Evolutionary conservation across 495 filamentous ascomycete species (phyloP).

Genomic region (Pyrenopolyporus hunteri): DNA sequence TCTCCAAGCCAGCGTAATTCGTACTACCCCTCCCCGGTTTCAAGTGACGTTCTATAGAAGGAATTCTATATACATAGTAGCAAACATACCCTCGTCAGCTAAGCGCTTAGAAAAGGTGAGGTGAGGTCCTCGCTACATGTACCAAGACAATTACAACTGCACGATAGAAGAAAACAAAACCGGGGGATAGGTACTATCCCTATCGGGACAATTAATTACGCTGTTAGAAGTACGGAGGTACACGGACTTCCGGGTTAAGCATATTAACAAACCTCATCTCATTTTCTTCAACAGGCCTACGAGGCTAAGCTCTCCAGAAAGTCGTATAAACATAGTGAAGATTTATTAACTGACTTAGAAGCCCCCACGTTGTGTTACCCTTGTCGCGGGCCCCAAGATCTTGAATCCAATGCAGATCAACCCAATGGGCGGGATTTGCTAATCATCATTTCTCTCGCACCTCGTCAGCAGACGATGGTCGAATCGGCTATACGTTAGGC

Average conservation of each 20-base stretch:
- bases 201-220: no score
- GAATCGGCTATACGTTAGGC: constrained; percentile 5
- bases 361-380: constrained; percentile 33
- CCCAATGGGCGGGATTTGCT: constrained; percentile 18
- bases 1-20: not conserved
- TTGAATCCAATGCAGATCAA: constrained; percentile 32
- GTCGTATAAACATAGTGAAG: constrained; percentile 16
- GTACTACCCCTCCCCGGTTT: not conserved
- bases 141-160: no score
- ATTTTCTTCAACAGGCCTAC: no score
- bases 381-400: constrained; percentile 27
- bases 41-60: not conserved
- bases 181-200: no score
- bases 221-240: no score
- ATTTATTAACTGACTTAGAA: constrained; percentile 11
- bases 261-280: no score
- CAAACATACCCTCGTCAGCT: not conserved
- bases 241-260: no score
- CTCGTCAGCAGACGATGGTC: constrained; percentile 18
- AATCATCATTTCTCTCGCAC: constrained; percentile 28
- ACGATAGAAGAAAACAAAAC: no score
- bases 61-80: not conserved
- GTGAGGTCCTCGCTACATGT: no score
- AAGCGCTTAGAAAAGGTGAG: no score
- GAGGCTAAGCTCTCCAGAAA: no score